A percentile compares a stretch with the other conserved stretches of the same genome.
Evolutionary conservation across 2,329 filamentous ascomycete species (phyloP).

Genomic region (Aaosphaeria arxii): DNA sequence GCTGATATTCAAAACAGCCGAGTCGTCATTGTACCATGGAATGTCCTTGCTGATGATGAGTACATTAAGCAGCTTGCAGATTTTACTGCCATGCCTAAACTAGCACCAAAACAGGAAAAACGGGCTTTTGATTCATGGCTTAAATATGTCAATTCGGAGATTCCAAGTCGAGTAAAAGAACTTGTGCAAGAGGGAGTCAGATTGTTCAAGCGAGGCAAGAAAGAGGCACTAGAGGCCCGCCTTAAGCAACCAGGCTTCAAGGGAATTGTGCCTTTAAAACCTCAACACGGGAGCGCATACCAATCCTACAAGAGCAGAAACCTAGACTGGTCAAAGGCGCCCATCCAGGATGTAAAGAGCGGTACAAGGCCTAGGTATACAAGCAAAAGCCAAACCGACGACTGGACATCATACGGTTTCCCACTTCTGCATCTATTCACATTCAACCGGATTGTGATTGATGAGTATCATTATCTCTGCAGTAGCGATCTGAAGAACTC

Average conservation of each 20-base stretch:
- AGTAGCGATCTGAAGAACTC: conserved; percentile 30
- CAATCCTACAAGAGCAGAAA: conserved; percentile 11
- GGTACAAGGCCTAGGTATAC: conserved; percentile 4
- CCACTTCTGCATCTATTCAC: conserved; percentile 58
- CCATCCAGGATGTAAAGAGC: not conserved
- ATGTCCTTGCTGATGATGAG: conserved; percentile 42
- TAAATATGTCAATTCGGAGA: conserved; percentile 37
- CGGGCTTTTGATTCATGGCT: conserved; percentile 57
- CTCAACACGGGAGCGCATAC: conserved; percentile 35
- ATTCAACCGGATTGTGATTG: conserved; percentile 60
- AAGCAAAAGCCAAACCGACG: conserved; percentile 1
- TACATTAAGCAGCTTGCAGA: conserved; percentile 52
- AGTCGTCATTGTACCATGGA: conserved; percentile 56
- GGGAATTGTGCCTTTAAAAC: conserved; percentile 38
- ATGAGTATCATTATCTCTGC: conserved; percentile 62
- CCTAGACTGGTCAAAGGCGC: no score
- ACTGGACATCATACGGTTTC: conserved; percentile 23
- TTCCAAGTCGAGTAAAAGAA: conserved; percentile 42
- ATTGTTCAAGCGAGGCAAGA: conserved; percentile 25
- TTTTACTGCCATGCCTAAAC: conserved; percentile 48
- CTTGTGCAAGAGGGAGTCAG: conserved; percentile 29
- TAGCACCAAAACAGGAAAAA: conserved; percentile 30
- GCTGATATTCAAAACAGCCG: conserved; percentile 47
- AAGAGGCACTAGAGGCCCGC: conserved; percentile 15
- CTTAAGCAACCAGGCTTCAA: conserved; percentile 33